A percentile compares a stretch with the other conserved stretches of the same genome.
Conservation (phyloP, 2,329 filamentous ascomycete species). For the Colletotrichum gigasporum region DNA sequence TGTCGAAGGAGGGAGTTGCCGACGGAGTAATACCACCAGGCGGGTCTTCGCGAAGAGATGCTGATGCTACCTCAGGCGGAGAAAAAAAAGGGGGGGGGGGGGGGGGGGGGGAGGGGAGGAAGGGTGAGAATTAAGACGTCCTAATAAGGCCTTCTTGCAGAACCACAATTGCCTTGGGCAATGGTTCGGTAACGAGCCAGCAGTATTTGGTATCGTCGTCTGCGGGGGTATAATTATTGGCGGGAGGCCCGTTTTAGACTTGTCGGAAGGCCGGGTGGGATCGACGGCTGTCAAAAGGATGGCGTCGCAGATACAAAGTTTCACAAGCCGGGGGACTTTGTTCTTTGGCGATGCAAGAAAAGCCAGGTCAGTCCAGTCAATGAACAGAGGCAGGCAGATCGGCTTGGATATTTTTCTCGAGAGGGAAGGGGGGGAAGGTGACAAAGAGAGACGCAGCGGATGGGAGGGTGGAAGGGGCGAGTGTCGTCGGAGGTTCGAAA, state of each 20-base stretch:
- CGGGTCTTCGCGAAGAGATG: slow-evolving; percentile 22
- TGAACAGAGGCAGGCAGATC: slow-evolving; percentile 23
- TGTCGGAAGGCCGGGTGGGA: slow-evolving; percentile 25
- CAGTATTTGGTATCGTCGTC: slow-evolving; percentile 14
- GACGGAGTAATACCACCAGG: slow-evolving; percentile 11
- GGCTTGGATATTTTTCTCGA: slow-evolving; percentile 4
- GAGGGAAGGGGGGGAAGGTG: slow-evolving; percentile 9
- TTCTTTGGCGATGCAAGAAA: slow-evolving; percentile 1
- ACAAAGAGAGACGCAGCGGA: slow-evolving; percentile 12
- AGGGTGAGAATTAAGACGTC: slow-evolving; percentile 26
- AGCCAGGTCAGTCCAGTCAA: slow-evolving; percentile 30
- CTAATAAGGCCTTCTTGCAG: slow-evolving; percentile 16
- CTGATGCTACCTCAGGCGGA: slow-evolving; percentile 18
- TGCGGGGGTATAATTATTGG: slow-evolving; percentile 28
- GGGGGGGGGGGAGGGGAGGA: not conserved
- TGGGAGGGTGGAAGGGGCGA: slow-evolving; percentile 21
- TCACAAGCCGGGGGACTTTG: slow-evolving; percentile 4
- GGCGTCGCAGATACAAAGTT: slow-evolving; percentile 14
- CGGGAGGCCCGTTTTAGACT: slow-evolving; percentile 16
- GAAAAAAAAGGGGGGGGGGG: slow-evolving; percentile 10
- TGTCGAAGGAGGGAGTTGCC: slow-evolving; percentile 7
- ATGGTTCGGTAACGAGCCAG: slow-evolving; percentile 21
- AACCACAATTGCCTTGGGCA: slow-evolving; percentile 23
- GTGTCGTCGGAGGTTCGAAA: slow-evolving; percentile 30
- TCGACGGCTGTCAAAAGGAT: slow-evolving; percentile 15